phyloP scores from a whole-genome alignment of 2,329 filamentous ascomycete genomes.

The Endoconidiophora polonica region DNA sequence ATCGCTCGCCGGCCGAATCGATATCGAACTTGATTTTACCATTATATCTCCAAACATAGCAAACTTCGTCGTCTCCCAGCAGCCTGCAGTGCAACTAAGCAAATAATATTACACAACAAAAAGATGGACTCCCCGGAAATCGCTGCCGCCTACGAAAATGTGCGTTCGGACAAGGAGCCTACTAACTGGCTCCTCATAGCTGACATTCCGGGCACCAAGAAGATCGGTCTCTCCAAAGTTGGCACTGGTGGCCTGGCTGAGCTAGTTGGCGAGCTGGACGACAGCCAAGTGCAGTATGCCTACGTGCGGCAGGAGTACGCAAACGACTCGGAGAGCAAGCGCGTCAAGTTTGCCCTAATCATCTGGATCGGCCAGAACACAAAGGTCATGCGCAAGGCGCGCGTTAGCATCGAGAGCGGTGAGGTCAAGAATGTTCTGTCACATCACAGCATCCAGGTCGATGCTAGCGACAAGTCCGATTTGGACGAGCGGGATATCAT shows the following conservation, averaged over 20 bases:
- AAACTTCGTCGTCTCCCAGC: neutral
- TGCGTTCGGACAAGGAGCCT: slow-evolving; percentile 47
- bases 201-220: slow-evolving; percentile 39
- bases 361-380: slow-evolving; percentile 52
- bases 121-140: slow-evolving; percentile 38
- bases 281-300: slow-evolving; percentile 46
- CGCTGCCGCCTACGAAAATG: slow-evolving; percentile 46
- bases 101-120: no score
- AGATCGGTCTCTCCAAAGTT: slow-evolving; percentile 36
- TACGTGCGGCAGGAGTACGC: slow-evolving; percentile 52
- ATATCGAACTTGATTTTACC: neutral
- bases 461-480: slow-evolving; percentile 42
- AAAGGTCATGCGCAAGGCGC: slow-evolving; percentile 53
- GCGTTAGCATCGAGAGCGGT: slow-evolving; percentile 50
- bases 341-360: slow-evolving; percentile 51
- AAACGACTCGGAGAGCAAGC: slow-evolving; percentile 52
- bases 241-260: slow-evolving; percentile 45
- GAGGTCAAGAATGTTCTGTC: slow-evolving; percentile 45
- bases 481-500: slow-evolving; percentile 46
- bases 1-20: no score
- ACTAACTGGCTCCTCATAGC: slow-evolving; percentile 53
- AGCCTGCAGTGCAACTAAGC: neutral
- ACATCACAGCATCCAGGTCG: slow-evolving; percentile 50
- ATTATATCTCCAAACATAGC: neutral
- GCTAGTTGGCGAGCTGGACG: slow-evolving; percentile 38